A percentile compares a stretch with the other conserved stretches of the same genome.
Evolutionary conservation across 78 protist genomes (phyloP).

Genomic region (Ministeria vibrans): DNA sequence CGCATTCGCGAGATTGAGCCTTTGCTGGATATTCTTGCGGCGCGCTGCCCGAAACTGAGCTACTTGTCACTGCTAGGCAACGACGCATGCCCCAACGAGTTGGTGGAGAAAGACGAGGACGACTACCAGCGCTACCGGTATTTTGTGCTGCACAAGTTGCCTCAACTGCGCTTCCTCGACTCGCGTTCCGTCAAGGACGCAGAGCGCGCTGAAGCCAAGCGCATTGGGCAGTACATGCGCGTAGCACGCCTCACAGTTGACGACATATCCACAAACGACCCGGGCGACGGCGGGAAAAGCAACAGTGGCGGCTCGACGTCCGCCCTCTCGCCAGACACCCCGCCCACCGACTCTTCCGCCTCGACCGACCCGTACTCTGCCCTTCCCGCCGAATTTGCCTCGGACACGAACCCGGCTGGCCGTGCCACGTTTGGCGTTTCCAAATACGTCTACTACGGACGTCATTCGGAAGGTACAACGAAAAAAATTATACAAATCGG

Average conservation of each 20-base stretch:
- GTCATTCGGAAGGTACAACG: constrained; percentile 5
- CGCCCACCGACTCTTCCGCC: background rate
- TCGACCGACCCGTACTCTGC: background rate
- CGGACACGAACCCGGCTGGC: background rate
- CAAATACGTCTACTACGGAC: constrained; percentile 1
- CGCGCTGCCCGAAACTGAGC: constrained; percentile 4
- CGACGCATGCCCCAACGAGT: constrained; percentile 33
- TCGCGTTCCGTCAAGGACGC: constrained; percentile 4
- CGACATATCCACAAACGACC: background rate
- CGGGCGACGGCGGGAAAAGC: background rate
- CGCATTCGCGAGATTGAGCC: background rate
- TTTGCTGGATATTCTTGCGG: background rate
- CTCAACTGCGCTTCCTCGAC: constrained; percentile 23
- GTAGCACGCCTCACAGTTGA: background rate
- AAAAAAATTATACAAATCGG: too few relatives aligned
- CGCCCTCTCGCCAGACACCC: background rate
- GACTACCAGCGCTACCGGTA: constrained; percentile 30
- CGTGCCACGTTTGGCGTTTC: background rate
- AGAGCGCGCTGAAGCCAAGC: constrained; percentile 22
- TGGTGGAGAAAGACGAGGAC: constrained; percentile 25
- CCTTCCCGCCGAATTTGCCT: background rate
- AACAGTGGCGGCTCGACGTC: background rate
- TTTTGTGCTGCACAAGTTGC: constrained; percentile 12
- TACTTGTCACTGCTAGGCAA: constrained; percentile 28
- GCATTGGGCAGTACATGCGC: constrained; percentile 14